Evolutionary conservation across 2,329 filamentous ascomycete genomes (phyloP).

Genomic region (Penicillium sp.): DNA sequence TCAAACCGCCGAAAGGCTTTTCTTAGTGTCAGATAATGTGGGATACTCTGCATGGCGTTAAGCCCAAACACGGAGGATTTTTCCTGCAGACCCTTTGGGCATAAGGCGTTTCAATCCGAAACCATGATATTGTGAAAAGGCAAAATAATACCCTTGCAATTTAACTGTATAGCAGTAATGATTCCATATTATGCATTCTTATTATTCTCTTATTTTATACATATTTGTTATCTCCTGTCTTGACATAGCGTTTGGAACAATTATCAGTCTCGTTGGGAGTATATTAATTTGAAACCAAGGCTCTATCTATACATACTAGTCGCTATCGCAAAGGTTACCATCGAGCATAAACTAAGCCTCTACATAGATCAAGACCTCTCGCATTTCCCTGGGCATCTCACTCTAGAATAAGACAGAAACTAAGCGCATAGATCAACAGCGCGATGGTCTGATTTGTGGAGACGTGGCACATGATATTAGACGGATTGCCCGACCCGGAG

Average conservation of each 20-base stretch:
- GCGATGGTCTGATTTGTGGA: neutral
- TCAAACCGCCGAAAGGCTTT: neutral
- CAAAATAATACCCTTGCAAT: slow-evolving; percentile 13
- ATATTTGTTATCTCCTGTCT: neutral
- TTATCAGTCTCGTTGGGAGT: neutral
- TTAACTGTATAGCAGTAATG: neutral
- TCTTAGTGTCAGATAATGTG: neutral
- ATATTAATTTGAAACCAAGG: neutral
- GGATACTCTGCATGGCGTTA: slow-evolving; percentile 3
- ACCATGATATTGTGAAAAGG: slow-evolving; percentile 5
- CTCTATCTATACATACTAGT: neutral
- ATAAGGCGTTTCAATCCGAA: slow-evolving; percentile 20
- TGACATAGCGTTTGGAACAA: neutral
- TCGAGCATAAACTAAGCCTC: neutral
- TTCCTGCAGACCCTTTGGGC: slow-evolving; percentile 11
- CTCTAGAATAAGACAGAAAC: neutral
- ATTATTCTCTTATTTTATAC: neutral
- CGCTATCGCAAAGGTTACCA: neutral
- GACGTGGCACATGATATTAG: neutral
- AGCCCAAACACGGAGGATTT: neutral
- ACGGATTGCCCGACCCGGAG: neutral
- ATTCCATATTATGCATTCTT: neutral
- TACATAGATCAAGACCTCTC: too few relatives aligned
- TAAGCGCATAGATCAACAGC: neutral
- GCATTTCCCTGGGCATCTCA: neutral